These are phyloP conservation scores for Colletotrichum spinosum DNA, from an alignment of 2,329 filamentous ascomycete species.

Conservation along the genomic window DNA sequence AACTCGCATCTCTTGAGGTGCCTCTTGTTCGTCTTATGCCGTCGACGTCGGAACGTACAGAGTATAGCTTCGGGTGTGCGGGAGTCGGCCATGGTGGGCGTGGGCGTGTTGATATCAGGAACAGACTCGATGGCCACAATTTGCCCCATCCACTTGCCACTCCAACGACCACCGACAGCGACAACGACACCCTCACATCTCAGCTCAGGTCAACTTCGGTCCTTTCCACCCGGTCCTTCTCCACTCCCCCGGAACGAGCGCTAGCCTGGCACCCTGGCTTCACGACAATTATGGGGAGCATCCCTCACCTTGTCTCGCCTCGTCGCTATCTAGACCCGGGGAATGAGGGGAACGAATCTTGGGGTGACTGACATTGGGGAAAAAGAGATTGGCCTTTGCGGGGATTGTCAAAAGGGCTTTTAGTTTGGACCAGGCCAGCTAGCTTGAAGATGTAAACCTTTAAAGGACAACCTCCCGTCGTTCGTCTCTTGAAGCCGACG, in stretches of 20 bases:
- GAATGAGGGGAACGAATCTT: constrained; percentile 24
- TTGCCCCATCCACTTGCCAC: too few relatives aligned
- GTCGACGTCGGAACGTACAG: not conserved
- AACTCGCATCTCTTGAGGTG: constrained; percentile 30
- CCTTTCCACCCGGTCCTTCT: constrained; percentile 18
- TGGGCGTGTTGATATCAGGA: not conserved
- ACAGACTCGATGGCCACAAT: too few relatives aligned
- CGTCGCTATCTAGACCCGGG: constrained; percentile 25
- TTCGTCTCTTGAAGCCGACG: not conserved
- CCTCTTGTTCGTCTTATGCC: constrained; percentile 24
- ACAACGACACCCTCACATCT: too few relatives aligned
- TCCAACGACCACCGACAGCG: not conserved
- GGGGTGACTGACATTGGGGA: constrained; percentile 1
- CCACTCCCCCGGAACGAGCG: constrained; percentile 28
- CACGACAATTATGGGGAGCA: constrained; percentile 28
- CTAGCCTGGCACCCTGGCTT: constrained; percentile 19
- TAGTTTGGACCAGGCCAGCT: too few relatives aligned
- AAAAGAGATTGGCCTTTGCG: constrained; percentile 12
- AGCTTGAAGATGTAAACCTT: not conserved
- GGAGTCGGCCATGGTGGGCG: not conserved
- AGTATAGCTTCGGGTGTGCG: not conserved
- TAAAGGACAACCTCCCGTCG: constrained; percentile 19
- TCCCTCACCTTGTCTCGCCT: not conserved
- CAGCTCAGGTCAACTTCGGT: not conserved
- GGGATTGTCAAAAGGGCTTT: not conserved